Evolutionary conservation across 2,329 filamentous ascomycete genomes (phyloP), one percentile per base, ranked within the genome.

Genomic region (Xylaria sp.): DNA sequence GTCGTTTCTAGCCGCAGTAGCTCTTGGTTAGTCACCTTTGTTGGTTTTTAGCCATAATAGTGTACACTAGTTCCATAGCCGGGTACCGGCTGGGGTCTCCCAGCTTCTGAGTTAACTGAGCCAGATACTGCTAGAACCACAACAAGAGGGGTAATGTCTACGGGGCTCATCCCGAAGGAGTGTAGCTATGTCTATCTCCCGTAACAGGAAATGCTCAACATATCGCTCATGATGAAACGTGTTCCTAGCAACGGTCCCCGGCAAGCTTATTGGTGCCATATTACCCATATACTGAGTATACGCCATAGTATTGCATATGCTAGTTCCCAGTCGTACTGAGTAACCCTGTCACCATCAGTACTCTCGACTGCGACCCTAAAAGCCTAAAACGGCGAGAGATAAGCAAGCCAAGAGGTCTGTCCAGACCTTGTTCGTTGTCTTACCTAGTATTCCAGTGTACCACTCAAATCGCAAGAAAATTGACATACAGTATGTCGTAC

Each of bases 171-270:
- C 21, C 32, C n/a, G 10, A 40, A 5, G 35, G 27, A 42, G 12
- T 57, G 21, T 25, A 8, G 13, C 13, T 51, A 35, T 42, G 21
- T 42, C 21, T 29, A 55, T 35, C 16, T 4, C 48, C 64, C 42
- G 18, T 40, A 61, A 66, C 18, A 32, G 64, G 64, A 61, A 66
- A 65, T 65, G 63, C 51, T 66, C 29, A 23, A 60, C 64, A 35
- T 57, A 51, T 48, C 16, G 29, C 50, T 32, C 18, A 40, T 42
- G 3, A n/a, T 50, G 51, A 61, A 57, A 66, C 27, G 16, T 21
- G 25, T 29, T 29, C 35, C 35, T 40, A 27, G 32, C 12, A 27
- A 18, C 40, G 47, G 23, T 48, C 44, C 9, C 12, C 18, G 23
- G 23, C 3, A 50, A 16, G 47, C 3, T 13, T 12, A 27, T 50